These are phyloP conservation scores for Metschnikowia borealis DNA, from an alignment of 805 yeast species.

Conservation along the genomic window DNA sequence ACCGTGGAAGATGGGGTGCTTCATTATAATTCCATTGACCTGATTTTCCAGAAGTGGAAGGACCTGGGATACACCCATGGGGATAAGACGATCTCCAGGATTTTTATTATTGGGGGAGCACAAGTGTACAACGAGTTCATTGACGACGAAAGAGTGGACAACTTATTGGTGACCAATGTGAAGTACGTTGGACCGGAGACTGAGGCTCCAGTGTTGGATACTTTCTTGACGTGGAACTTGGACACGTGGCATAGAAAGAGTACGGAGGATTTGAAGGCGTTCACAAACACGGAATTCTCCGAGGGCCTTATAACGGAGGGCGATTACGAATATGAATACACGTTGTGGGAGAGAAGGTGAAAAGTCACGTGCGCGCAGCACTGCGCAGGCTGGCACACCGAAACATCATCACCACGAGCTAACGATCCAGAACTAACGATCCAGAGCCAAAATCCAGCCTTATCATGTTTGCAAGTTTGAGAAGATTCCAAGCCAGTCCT, in stretches of 20 bases:
- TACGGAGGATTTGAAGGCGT: conserved; percentile 32
- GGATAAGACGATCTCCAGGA: conserved; percentile 40
- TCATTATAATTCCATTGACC: conserved; percentile 27
- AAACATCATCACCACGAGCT: background rate
- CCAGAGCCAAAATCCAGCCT: background rate
- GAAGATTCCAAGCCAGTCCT: conserved; percentile 29
- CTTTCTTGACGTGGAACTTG: conserved; percentile 48
- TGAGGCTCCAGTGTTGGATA: conserved; percentile 56
- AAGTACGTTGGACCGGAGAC: conserved; percentile 21
- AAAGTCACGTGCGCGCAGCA: background rate
- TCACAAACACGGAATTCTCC: conserved; percentile 31
- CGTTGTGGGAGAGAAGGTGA: conserved; percentile 46
- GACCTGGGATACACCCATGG: conserved; percentile 8
- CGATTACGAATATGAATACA: conserved; percentile 51
- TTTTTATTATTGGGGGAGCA: conserved; percentile 91
- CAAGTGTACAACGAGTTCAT: conserved; percentile 68
- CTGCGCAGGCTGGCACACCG: background rate
- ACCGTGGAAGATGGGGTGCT: conserved; percentile 23
- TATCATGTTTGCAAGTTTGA: conserved; percentile 17
- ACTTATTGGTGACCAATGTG: conserved; percentile 70
- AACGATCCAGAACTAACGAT: background rate
- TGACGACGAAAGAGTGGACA: conserved; percentile 41
- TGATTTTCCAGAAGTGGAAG: conserved; percentile 33
- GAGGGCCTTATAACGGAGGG: conserved; percentile 34
- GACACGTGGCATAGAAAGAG: conserved; percentile 36